Base-by-base conservation (phyloP, 2,329 filamentous ascomycete species). In the Chrysoporthe cubensis region DNA sequence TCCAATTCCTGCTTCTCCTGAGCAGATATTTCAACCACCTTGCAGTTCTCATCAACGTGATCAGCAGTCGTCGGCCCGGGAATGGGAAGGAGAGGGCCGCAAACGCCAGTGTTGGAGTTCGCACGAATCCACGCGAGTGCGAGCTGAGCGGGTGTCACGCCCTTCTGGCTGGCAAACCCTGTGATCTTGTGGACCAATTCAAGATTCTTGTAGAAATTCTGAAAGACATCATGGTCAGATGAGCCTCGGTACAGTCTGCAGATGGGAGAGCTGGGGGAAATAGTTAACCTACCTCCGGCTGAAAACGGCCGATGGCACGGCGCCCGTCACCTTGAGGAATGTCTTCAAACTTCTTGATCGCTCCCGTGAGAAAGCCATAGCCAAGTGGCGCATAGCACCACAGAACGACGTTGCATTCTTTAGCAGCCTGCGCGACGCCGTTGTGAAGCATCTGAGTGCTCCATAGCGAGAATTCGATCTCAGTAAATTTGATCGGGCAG, bases 401-500 rank as follows among this genome's bases (percentile, higher is more conserved):
- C 56, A 90, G 79, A 0, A 87, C 86, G 63, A 90, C 89, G 40
- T 80, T 78, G 1, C 87, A 77, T 74, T 88, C 83, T 1, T 80
- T 83, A 70, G 87, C 89, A 1, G 84, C 80, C 64, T 80, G 74
- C 2, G 85, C 84, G 1, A 90, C 81, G 21, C 83, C 87, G 69
- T 90, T 89, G 21, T 83, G 76, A 5, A 89, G 76, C 58, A 88
- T 84, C 37, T 88, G 83, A 2, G 84, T 86, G 6, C 79, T 79
- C 80, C 83, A 90, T 1, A 89, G 78, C 18, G 83, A 86, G 66
- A 89, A 80, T 74, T 90, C 88, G 34, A 88, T 83, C 73, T 90
- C 88, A 8, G 90, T 87, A 1, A 84, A 83, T 1, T 81, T 80
- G 61, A 90, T 84, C 21, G 85, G 86, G 70, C 84, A 82, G 54